Base-by-base conservation (phyloP, 768 basidiomycete species). In the Lactifluus pinguis region DNA sequence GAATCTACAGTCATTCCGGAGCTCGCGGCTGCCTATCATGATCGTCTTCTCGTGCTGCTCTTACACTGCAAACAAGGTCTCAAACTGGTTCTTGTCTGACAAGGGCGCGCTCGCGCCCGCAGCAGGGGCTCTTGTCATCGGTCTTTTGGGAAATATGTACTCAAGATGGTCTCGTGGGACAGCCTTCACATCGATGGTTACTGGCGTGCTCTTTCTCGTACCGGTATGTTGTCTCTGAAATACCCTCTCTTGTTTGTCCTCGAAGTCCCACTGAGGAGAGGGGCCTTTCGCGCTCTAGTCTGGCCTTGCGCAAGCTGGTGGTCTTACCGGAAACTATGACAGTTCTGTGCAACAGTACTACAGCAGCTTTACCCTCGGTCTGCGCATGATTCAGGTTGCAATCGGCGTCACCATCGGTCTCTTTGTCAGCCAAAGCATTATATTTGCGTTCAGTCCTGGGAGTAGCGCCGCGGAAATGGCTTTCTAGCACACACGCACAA, bases 131-230 rank as follows among this genome's bases (percentile, higher is more conserved):
- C 80, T 90, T 65, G 80, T 84, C 38, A 84, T 90, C 60, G 89
- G 91, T 39, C 71, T 85, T n/a, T 77, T 90, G 39, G 90, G 89
- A 50, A 92, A 92, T 68, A 68, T 84, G n/a, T 92, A 91, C 69
- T 89, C 89, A 39, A 80, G 89, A 17, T 72, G 86, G 17, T 76
- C 85, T 60, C 78, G 84, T 32, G 90, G 89, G 55, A 92, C 89
- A 2, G 89, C 92, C 3, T 94, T 93, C 71, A 91, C 89, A 0
- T 83, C 86, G 11, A 94, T 92, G 88, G 87, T 92, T n/a, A 88
- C 91, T 2, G 88, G 89, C n/a, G 86, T 95, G n/a, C 73, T 92
- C 51, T 92, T 93, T 72, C 76, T 93, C 21, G 91, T 94, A 11
- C 91, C 92, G 50, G 92, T 92, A 70, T 71, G 88, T 75, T 21